Conservation (phyloP, 2,329 filamentous ascomycete species). For the Saccharata proteae region DNA sequence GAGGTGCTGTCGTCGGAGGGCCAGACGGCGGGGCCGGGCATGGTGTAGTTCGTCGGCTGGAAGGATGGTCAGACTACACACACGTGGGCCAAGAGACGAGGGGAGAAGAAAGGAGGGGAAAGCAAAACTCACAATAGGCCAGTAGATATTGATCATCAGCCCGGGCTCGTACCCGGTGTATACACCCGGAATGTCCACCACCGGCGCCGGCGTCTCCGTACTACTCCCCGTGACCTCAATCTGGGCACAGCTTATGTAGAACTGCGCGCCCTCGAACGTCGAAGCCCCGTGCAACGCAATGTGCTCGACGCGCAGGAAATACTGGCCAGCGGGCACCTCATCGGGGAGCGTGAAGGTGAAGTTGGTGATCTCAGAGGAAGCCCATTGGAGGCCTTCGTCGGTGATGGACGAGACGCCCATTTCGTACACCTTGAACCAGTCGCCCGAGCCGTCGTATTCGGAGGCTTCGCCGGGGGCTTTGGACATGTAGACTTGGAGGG, state of each 20-base stretch:
- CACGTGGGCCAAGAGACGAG: background rate
- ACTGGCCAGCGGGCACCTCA: slow-evolving; percentile 27
- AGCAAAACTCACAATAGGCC: too few species aligned
- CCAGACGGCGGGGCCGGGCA: slow-evolving; percentile 21
- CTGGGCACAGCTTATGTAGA: slow-evolving; percentile 29
- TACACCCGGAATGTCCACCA: slow-evolving; percentile 36
- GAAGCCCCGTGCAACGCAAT: slow-evolving; percentile 18
- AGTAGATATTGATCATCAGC: slow-evolving; percentile 34
- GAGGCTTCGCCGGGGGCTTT: slow-evolving; percentile 53
- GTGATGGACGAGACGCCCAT: slow-evolving; percentile 16
- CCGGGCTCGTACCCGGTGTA: slow-evolving; percentile 37
- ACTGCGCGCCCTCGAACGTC: slow-evolving; percentile 16
- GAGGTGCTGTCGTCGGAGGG: background rate
- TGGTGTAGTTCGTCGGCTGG: slow-evolving; percentile 15
- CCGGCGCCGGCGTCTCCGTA: slow-evolving; percentile 30
- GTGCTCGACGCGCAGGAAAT: slow-evolving; percentile 24
- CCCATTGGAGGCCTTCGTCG: slow-evolving; percentile 26
- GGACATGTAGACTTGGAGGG: slow-evolving; percentile 25
- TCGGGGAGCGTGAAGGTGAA: slow-evolving; percentile 28
- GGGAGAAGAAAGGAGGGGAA: background rate
- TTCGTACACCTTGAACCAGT: slow-evolving; percentile 25
- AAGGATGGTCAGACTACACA: background rate
- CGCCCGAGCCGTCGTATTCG: slow-evolving; percentile 53
- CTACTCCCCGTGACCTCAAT: slow-evolving; percentile 33
- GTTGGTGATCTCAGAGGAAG: slow-evolving; percentile 21